Conservation (phyloP, 1,139 yeast species). For the Wickerhamomyces sp. region DNA sequence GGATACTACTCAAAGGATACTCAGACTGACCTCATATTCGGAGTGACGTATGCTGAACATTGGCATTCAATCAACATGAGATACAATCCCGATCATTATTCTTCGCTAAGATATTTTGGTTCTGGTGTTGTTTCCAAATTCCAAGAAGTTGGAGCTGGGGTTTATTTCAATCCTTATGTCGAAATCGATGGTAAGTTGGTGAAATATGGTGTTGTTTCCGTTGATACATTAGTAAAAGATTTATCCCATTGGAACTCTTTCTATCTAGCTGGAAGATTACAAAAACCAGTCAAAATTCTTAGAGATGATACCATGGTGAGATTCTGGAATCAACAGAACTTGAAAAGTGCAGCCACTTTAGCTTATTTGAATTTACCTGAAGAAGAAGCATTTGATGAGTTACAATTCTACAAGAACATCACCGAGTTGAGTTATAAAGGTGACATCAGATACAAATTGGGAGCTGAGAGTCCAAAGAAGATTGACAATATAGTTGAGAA, state of each 20-base stretch:
- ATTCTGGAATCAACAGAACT: constrained; percentile 69
- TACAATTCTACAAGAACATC: constrained; percentile 67
- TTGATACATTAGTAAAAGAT: constrained; percentile 58
- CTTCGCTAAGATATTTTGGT: constrained; percentile 59
- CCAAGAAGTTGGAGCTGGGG: constrained; percentile 82
- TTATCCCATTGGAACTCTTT: constrained; percentile 78
- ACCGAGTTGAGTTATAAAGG: constrained; percentile 85
- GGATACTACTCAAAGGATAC: constrained; percentile 42
- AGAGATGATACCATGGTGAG: constrained; percentile 58
- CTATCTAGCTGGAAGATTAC: constrained; percentile 89
- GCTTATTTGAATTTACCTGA: constrained; percentile 52
- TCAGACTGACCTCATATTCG: constrained; percentile 85
- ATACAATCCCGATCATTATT: constrained; percentile 71
- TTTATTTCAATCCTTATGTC: constrained; percentile 90
- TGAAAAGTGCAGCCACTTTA: constrained; percentile 74
- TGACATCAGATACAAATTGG: constrained; percentile 81
- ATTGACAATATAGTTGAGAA: constrained; percentile 78
- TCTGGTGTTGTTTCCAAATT: constrained; percentile 52
- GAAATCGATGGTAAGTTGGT: constrained; percentile 57
- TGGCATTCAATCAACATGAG: constrained; percentile 74
- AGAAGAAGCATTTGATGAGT: constrained; percentile 46
- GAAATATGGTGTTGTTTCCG: constrained; percentile 83
- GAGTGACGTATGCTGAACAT: constrained; percentile 65
- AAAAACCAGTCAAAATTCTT: constrained; percentile 84
- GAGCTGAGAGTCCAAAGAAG: constrained; percentile 91